Percentiles rank a stretch among this genome's conserved stretches.
Evolutionary conservation across 140 eudicot genomes (phyloP).

Genomic region (Oenanthe javanica): DNA sequence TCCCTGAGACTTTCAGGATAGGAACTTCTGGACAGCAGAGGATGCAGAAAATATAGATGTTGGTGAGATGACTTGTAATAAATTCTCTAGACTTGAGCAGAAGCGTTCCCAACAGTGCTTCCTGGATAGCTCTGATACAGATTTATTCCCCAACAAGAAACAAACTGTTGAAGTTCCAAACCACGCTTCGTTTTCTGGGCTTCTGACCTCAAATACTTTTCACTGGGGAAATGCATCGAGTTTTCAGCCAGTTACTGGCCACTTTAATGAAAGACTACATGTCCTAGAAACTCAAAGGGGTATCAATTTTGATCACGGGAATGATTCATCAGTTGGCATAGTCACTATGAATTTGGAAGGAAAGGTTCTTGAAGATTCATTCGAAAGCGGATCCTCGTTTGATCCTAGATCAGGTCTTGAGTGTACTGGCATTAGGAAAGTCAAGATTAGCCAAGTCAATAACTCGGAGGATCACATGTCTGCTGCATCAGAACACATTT

Average conservation of each 20-base stretch:
- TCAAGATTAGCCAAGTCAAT: slow-evolving; percentile 50
- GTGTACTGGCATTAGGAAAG: slow-evolving; percentile 53
- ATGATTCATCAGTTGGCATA: slow-evolving; percentile 33
- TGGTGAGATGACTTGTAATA: slow-evolving; percentile 34
- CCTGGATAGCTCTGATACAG: slow-evolving; percentile 47
- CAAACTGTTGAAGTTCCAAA: slow-evolving; percentile 49
- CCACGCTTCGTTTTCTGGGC: slow-evolving; percentile 33
- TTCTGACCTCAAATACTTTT: slow-evolving; percentile 24
- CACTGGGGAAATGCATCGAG: slow-evolving; percentile 47
- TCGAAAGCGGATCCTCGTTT: slow-evolving; percentile 17
- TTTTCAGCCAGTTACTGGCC: slow-evolving; percentile 43
- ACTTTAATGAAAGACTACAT: slow-evolving; percentile 36
- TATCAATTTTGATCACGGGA: slow-evolving; percentile 48
- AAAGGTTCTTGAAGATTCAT: slow-evolving; percentile 22
- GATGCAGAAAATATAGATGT: slow-evolving; percentile 30
- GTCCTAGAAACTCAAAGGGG: slow-evolving; percentile 31
- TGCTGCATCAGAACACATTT: slow-evolving; percentile 23
- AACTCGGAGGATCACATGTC: slow-evolving; percentile 36
- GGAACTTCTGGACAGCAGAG: slow-evolving; percentile 43
- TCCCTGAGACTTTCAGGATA: slow-evolving; percentile 35
- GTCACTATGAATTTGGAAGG: slow-evolving; percentile 24
- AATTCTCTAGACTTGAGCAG: slow-evolving; percentile 32
- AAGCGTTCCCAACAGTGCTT: slow-evolving; percentile 69
- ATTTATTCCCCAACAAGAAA: slow-evolving; percentile 56
- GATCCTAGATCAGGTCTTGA: slow-evolving; percentile 29